Evolutionary conservation across 1,139 yeast species (phyloP).

Genomic region (Sugiyamaella paludigena): DNA sequence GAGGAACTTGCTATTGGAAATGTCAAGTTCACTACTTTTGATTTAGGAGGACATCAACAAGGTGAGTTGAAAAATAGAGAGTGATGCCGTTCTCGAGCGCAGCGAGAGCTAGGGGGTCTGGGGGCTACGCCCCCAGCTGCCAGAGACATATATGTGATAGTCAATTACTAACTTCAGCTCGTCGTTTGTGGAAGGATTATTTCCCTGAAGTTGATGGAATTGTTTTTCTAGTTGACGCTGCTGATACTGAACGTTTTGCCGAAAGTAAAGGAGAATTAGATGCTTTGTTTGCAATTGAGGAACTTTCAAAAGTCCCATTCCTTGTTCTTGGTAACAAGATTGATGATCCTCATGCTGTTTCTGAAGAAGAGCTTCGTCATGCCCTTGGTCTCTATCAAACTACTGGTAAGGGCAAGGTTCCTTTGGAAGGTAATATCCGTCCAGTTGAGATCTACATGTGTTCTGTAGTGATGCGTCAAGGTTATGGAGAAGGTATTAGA

Average conservation of each 20-base stretch:
- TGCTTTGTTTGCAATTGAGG: constrained; percentile 87
- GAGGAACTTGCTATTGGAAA: constrained; percentile 97
- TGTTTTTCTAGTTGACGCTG: constrained; percentile 94
- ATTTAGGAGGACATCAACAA: constrained; percentile 96
- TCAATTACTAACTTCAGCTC: too few relatives aligned
- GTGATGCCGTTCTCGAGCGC: too few relatives aligned
- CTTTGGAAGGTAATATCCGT: constrained; percentile 72
- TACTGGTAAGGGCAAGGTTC: constrained; percentile 78
- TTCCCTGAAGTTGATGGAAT: constrained; percentile 99
- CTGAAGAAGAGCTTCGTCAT: constrained; percentile 90
- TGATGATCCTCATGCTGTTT: constrained; percentile 89
- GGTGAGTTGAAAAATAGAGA: too few relatives aligned
- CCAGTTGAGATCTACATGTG: constrained; percentile 98
- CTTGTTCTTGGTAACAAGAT: constrained; percentile 94
- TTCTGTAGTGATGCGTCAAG: constrained; percentile 95
- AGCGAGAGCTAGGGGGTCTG: too few relatives aligned
- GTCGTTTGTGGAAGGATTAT: constrained; percentile 98
- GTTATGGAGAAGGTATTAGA: constrained; percentile 93
- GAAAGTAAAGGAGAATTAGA: constrained; percentile 95
- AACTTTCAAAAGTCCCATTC: constrained; percentile 84
- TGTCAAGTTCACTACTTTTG: constrained; percentile 95
- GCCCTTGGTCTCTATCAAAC: constrained; percentile 86
- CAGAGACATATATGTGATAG: too few relatives aligned
- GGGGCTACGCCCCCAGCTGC: too few relatives aligned
- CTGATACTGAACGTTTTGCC: constrained; percentile 91